Evolutionary conservation across 1,139 yeast species (phyloP).

Genomic region (Blastobotrys serpentis): DNA sequence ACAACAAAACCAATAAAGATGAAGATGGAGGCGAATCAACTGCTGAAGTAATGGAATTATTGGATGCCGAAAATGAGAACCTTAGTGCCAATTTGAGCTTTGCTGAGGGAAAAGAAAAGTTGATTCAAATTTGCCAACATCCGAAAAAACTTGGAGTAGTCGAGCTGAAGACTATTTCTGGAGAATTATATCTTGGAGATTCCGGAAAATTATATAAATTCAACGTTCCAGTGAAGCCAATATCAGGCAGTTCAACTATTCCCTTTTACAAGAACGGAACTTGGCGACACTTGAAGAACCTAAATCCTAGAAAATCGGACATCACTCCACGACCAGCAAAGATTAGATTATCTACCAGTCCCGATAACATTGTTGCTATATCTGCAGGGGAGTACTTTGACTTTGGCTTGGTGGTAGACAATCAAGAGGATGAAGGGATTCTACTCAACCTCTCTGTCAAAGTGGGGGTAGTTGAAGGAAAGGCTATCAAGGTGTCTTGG

Average conservation of each 20-base stretch:
- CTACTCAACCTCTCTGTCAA: constrained; percentile 27
- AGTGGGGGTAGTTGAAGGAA: constrained; percentile 21
- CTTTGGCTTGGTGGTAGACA: constrained; percentile 26
- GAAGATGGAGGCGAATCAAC: constrained; percentile 7
- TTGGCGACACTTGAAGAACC: background rate
- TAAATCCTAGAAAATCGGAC: constrained; percentile 1
- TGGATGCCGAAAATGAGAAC: constrained; percentile 12
- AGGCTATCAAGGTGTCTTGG: constrained; percentile 15
- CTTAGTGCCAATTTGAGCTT: constrained; percentile 30
- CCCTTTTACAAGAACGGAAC: background rate
- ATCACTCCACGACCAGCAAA: constrained; percentile 35
- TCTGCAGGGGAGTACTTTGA: constrained; percentile 34
- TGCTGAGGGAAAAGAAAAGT: constrained; percentile 20
- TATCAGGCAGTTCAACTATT: constrained; percentile 3
- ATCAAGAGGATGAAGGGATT: constrained; percentile 33
- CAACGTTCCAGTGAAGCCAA: background rate
- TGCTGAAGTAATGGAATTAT: background rate
- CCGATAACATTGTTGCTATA: constrained; percentile 23
- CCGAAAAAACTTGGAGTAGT: constrained; percentile 29
- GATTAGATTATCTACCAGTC: constrained; percentile 25
- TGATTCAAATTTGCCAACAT: constrained; percentile 31
- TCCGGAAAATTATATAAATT: background rate
- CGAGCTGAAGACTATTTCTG: constrained; percentile 8
- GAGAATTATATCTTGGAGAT: constrained; percentile 4
- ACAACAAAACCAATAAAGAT: constrained; percentile 20